Conservation (phyloP, 768 basidiomycete species). For the Rhodotorula paludigena region DNA sequence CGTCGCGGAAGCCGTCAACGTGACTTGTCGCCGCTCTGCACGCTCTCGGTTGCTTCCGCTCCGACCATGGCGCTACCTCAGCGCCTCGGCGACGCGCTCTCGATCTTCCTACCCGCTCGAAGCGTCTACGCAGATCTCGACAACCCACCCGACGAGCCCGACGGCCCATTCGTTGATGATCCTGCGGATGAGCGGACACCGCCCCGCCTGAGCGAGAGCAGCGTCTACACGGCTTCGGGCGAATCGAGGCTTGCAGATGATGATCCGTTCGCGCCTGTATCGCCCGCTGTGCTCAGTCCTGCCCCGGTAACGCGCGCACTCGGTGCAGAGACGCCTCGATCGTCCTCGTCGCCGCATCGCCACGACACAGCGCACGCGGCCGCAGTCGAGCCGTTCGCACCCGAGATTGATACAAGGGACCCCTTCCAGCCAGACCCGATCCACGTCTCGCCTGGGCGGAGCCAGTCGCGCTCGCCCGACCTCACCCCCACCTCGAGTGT, state of each 20-base stretch:
- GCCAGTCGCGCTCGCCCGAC: not conserved
- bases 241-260: not conserved
- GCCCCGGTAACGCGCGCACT: not conserved
- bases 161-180: not conserved
- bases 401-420: not conserved
- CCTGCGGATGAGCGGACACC: not conserved
- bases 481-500: not conserved
- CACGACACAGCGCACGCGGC: not conserved
- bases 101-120: constrained; percentile 11
- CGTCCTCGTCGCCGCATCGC: not conserved
- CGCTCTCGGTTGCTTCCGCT: not conserved
- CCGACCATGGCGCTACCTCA: constrained; percentile 7
- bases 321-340: not conserved
- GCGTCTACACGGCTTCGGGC: not conserved
- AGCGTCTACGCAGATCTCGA: constrained; percentile 25
- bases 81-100: constrained; percentile 2
- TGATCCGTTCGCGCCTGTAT: constrained; percentile 1
- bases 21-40: not conserved
- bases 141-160: not conserved
- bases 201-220: not conserved
- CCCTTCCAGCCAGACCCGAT: not conserved
- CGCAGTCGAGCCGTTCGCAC: not conserved
- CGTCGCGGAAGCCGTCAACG: not conserved
- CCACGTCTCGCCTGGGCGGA: too few species aligned
- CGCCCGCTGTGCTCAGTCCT: constrained; percentile 5